Conservation (phyloP, 768 basidiomycete species). For the Mycena filopes region DNA sequence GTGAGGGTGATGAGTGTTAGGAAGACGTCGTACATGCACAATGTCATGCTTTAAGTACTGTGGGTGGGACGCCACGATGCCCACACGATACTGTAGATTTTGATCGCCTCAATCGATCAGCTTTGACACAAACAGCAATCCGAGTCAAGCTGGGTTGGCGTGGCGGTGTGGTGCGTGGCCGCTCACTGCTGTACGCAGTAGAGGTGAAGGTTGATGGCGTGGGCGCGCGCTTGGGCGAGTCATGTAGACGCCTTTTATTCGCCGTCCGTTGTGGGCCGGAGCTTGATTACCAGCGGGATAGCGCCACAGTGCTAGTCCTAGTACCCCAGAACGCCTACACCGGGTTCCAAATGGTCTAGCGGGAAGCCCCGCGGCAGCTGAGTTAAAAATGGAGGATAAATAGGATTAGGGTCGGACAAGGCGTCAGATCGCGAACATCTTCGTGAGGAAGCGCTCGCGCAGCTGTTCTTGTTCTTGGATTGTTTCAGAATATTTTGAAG, state of each 20-base stretch:
- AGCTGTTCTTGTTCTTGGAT: too few relatives aligned
- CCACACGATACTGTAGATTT: not conserved
- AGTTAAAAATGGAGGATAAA: too few relatives aligned
- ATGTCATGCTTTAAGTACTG: conserved; percentile 23
- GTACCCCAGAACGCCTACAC: not conserved
- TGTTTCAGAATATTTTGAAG: too few relatives aligned
- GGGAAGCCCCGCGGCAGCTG: not conserved
- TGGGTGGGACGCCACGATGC: not conserved
- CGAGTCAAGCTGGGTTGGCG: conserved; percentile 1
- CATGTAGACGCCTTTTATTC: conserved; percentile 9
- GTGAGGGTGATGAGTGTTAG: conserved; percentile 16
- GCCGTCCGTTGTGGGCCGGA: not conserved
- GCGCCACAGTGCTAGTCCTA: conserved; percentile 20
- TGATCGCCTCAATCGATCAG: conserved; percentile 7
- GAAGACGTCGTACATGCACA: conserved; percentile 9
- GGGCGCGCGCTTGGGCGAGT: not conserved
- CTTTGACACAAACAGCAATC: not conserved
- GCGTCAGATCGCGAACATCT: too few relatives aligned
- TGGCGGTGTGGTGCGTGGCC: not conserved
- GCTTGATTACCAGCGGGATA: too few relatives aligned
- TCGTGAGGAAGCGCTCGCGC: too few relatives aligned
- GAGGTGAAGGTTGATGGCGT: conserved; percentile 3
- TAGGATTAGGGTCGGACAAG: too few relatives aligned
- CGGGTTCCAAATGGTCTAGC: conserved; percentile 11
- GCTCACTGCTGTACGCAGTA: not conserved